Conservation (phyloP, 2,329 filamentous ascomycete species). For the Cytospora piceicola region DNA sequence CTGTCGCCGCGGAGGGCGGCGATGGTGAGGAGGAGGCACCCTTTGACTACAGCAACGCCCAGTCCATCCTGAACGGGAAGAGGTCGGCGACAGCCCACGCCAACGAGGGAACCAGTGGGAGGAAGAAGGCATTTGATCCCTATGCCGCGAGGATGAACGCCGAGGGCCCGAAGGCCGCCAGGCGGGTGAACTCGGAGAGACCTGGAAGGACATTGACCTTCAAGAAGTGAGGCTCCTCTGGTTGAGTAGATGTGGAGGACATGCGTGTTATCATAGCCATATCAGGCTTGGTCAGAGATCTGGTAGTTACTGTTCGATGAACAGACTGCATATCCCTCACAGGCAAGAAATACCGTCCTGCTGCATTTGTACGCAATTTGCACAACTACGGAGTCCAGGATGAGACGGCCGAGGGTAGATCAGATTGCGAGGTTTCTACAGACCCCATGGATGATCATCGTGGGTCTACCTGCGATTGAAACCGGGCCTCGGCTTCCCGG, state of each 20-base stretch:
- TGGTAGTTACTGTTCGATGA: not conserved
- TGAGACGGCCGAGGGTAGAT: not conserved
- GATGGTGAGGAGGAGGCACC: constrained; percentile 37
- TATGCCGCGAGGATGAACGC: constrained; percentile 37
- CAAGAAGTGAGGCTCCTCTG: constrained; percentile 40
- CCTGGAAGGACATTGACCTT: constrained; percentile 45
- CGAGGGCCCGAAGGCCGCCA: constrained; percentile 39
- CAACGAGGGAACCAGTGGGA: constrained; percentile 33
- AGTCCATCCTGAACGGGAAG: constrained; percentile 40
- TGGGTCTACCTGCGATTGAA: not conserved
- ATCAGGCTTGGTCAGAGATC: not conserved
- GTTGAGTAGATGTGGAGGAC: not conserved
- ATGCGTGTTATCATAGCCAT: not conserved
- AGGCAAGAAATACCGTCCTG: not conserved
- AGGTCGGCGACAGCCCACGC: constrained; percentile 26
- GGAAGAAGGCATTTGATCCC: constrained; percentile 40
- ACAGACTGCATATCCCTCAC: not conserved
- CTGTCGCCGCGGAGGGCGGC: constrained; percentile 25
- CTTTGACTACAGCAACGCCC: constrained; percentile 44
- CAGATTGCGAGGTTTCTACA: not conserved
- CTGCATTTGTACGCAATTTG: not conserved
- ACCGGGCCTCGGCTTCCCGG: not conserved
- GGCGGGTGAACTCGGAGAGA: constrained; percentile 40
- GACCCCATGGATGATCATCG: not conserved
- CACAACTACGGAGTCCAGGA: not conserved